Base-by-base conservation (phyloP, 257 asterid genomes). In the Pogostemon cablin region DNA sequence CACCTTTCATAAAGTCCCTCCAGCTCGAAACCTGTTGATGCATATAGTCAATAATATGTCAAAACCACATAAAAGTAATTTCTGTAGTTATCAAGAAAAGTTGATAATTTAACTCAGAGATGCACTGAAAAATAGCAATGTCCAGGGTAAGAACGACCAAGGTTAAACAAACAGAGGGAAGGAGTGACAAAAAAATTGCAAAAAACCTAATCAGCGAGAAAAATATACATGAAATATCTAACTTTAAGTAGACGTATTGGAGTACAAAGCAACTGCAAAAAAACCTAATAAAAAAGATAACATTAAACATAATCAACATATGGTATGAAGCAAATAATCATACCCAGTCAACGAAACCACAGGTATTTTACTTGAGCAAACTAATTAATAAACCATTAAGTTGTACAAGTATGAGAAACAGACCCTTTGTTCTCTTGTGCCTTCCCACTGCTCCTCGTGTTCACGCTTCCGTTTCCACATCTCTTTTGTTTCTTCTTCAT, bases 381-480 rank as follows among this genome's bases (percentile, higher is more conserved):
- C 40, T 39, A 2, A 65, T 35, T 17, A 55, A 69, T 5, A 60
- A 53, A 9, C 32, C 9, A 37, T 48, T 4, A 68, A 8, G 55
- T 40, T 49, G 38, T 25, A 73, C 34, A 61, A 40, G 62, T 52
- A 70, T 8, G 64, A 60, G 68, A 56, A 61, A 77, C 92, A 78
- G 69, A 95, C 99, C 92, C 99, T 83, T 43, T 89, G 58, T 81
- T 95, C 99, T 75, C 99, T 83, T 20, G 99, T 95, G 80, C 99
- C 99, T 84, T 95, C 99, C 99, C 99, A 95, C 80, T 91, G 98
- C 87, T 95, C 98, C 83, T 95, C 99, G 7, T 95, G 98, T 78
- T 95, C 97, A 61, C 99, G 97, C 83, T 95, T 95, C 67, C 97
- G 88, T 75, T 95, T 95, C 98, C 97, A 91, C 96, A 85, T 74